These are phyloP conservation scores for Arachis hypogaea DNA, from an alignment of 306 rosid species.

Conservation along the genomic window DNA sequence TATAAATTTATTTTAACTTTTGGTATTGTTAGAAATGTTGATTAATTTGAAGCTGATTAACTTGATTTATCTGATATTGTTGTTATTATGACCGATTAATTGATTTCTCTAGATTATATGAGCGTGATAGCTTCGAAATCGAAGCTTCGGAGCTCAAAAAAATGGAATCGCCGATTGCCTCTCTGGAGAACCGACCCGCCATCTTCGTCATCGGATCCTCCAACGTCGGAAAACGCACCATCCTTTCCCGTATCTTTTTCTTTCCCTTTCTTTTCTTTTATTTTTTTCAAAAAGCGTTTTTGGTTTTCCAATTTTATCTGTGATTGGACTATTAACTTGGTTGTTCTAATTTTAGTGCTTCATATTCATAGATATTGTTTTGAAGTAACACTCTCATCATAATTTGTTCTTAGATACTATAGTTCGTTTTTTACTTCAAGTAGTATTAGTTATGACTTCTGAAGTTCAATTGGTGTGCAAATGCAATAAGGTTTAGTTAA, in stretches of 20 bases:
- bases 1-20: too few species aligned
- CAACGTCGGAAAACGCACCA: constrained; percentile 81
- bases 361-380: not conserved
- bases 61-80: too few species aligned
- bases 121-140: not conserved
- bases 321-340: not conserved
- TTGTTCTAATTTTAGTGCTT: constrained; percentile 10
- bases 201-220: constrained; percentile 76
- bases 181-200: constrained; percentile 68
- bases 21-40: too few species aligned
- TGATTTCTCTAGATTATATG: too few species aligned
- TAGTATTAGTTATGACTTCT: too few species aligned
- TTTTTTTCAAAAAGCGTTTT: not conserved
- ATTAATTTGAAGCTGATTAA: too few species aligned
- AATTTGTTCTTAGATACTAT: not conserved
- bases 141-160: not conserved
- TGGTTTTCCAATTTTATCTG: too few species aligned
- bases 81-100: too few species aligned
- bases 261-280: not conserved
- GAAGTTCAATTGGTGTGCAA: too few species aligned
- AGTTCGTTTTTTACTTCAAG: not conserved
- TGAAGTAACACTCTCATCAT: not conserved
- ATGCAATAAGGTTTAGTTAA: too few species aligned
- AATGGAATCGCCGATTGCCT: constrained; percentile 10
- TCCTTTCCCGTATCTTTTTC: constrained; percentile 63